These are phyloP conservation scores for Plasmodium berghei DNA, from an alignment of 169 alveolate species.

Conservation along the genomic window DNA sequence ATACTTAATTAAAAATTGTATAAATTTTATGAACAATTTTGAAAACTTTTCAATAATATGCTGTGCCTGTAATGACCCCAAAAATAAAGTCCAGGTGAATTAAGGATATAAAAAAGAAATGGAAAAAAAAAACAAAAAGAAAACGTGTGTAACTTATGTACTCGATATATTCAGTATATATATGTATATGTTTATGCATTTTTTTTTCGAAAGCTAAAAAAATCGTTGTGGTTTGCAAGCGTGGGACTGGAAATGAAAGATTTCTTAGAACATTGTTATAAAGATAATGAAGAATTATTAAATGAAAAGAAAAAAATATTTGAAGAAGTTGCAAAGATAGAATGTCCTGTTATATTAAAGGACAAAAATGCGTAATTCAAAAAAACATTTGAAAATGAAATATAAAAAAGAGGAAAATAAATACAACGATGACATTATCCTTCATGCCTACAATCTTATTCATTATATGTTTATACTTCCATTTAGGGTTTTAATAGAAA, in stretches of 20 bases:
- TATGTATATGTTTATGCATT: neutral
- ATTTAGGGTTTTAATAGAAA: conserved; percentile 24
- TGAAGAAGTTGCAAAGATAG: conserved; percentile 36
- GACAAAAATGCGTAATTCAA: conserved; percentile 36
- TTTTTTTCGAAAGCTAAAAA: conserved; percentile 26
- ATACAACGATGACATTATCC: neutral
- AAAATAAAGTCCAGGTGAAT: conserved; percentile 56
- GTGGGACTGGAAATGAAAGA: conserved; percentile 54
- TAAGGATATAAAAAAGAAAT: neutral
- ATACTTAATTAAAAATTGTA: conserved; percentile 8
- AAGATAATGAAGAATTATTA: conserved; percentile 25
- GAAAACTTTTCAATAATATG: conserved; percentile 49
- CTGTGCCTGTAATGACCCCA: conserved; percentile 68
- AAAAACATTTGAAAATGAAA: neutral
- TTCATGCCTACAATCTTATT: neutral
- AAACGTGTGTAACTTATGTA: neutral
- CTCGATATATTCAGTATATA: neutral
- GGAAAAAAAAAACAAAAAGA: neutral
- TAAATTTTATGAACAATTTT: conserved; percentile 42
- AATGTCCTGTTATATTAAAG: conserved; percentile 54
- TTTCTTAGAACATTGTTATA: conserved; percentile 25
- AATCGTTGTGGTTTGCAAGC: conserved; percentile 66
- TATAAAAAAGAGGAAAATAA: neutral
- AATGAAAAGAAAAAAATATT: conserved; percentile 25
- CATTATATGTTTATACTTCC: neutral